These are phyloP conservation scores for Cocos nucifera DNA, from an alignment of 176 grass and related monocot genomes.

Conservation along the genomic window DNA sequence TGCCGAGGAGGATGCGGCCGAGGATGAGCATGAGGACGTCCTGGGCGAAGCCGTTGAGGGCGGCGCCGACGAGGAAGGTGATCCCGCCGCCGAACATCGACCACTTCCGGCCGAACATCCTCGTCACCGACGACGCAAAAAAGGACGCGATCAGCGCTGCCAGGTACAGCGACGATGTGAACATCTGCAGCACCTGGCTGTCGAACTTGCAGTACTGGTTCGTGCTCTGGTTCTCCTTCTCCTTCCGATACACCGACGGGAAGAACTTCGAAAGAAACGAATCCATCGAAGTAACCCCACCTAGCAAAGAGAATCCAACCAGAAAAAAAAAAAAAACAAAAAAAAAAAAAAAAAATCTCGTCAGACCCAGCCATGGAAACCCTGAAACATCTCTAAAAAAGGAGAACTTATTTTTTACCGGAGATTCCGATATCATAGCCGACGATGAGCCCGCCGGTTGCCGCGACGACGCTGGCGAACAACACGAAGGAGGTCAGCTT, in stretches of 20 bases:
- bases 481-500: too few relatives aligned
- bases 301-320: not conserved
- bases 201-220: slow-evolving; percentile 95
- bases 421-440: too few relatives aligned
- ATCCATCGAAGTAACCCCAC: slow-evolving; percentile 75
- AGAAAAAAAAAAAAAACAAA: not conserved
- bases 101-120: slow-evolving; percentile 69
- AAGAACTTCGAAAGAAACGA: slow-evolving; percentile 68
- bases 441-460: too few relatives aligned
- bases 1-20: slow-evolving; percentile 42
- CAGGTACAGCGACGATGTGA: slow-evolving; percentile 77
- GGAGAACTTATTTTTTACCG: too few relatives aligned
- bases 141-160: slow-evolving; percentile 68
- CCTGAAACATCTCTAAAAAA: too few relatives aligned
- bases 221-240: slow-evolving; percentile 25
- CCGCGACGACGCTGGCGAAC: too few relatives aligned
- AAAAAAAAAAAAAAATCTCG: not conserved
- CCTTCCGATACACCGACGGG: slow-evolving; percentile 52
- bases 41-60: slow-evolving; percentile 42
- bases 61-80: slow-evolving; percentile 54
- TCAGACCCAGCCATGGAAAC: too few relatives aligned
- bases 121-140: slow-evolving; percentile 50
- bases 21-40: slow-evolving; percentile 39
- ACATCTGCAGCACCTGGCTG: slow-evolving; percentile 67
- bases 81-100: slow-evolving; percentile 84